Base-by-base conservation (phyloP, 1,139 yeast species). In the Pichia sp. region DNA sequence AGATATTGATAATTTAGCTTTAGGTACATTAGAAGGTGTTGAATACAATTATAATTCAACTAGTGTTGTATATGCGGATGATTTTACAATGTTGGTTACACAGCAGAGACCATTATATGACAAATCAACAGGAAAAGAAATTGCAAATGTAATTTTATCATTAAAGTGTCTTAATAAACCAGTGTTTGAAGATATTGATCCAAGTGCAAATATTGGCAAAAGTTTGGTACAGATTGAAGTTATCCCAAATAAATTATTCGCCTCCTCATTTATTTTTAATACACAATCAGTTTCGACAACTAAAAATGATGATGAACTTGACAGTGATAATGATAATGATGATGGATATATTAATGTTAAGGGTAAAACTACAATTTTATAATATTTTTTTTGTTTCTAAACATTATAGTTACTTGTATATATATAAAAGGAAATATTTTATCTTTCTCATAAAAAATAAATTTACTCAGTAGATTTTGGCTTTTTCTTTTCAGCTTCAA, bases 401-500 rank as follows among this genome's bases (percentile, higher is more conserved):
- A 26, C 29, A 26, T 16, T 16, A 32, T 22, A 36, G 4, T 12
- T 36, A 36, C 20, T 22, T 36, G 39, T 36, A 28, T 36, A 28
- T 36, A 42, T 12, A 30, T 29, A 26, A 35, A 10, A 20, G 12
- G 7, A 22, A 34, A 24, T 7, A 26, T 26, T 5, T 16, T 16
- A 16, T 16, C n/a, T 8, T n/a, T 30, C 9, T 37, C 27, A 25
- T 34, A 37, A 22, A 25, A 30, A 22, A 30, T 20, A 25, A 23
- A 35, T 29, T 41, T 49, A 59, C 30, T 55, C 61, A 22, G 48
- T 48, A 42, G 51, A 53, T 63, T 67, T 71, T 47, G 80, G 76
- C 70, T 82, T 83, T 72, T 86, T 86, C 75, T 82, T 82, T 53
- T 87, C 95, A 26, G 87, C 90, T 65, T 89, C 96, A 32, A 84